These are phyloP conservation scores for Scytalidium lignicola DNA, from an alignment of 2,329 filamentous ascomycete species.

Conservation along the genomic window DNA sequence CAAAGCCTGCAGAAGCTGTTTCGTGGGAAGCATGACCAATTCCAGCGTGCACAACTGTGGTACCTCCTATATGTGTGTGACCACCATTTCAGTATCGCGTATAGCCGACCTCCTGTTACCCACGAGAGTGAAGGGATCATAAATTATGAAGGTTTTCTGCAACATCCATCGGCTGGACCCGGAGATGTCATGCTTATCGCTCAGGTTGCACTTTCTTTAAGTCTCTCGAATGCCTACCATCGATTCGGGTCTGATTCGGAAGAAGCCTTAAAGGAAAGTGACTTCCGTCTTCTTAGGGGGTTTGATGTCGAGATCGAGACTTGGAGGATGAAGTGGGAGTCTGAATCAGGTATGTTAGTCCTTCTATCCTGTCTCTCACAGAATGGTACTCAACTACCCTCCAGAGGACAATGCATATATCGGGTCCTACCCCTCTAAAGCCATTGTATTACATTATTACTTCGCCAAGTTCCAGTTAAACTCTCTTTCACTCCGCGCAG, in stretches of 20 bases:
- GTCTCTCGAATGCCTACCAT: conserved; percentile 52
- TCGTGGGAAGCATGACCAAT: conserved; percentile 41
- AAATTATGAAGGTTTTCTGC: conserved; percentile 51
- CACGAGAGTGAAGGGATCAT: conserved; percentile 51
- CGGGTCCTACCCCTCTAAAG: conserved; percentile 19
- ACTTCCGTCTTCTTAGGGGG: conserved; percentile 26
- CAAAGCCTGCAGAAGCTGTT: conserved; percentile 46
- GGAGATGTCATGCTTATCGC: conserved; percentile 52
- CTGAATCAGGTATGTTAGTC: conserved; percentile 24
- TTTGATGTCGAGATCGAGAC: conserved; percentile 32
- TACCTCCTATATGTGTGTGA: conserved; percentile 62
- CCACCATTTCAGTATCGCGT: conserved; percentile 61
- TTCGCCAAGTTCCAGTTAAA: conserved; percentile 35
- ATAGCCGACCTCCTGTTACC: conserved; percentile 56
- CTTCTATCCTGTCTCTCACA: neutral
- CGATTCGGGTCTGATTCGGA: conserved; percentile 54
- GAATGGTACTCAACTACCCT: neutral
- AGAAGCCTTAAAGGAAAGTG: conserved; percentile 38
- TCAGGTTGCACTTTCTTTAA: conserved; percentile 55
- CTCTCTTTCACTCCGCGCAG: conserved; percentile 12
- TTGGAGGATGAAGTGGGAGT: conserved; percentile 34
- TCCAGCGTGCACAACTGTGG: conserved; percentile 55
- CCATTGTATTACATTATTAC: conserved; percentile 24
- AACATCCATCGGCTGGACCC: conserved; percentile 43
- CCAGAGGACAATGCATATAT: conserved; percentile 14